Base-by-base conservation (phyloP, 768 basidiomycete species). In the Boletus reticulatus region DNA sequence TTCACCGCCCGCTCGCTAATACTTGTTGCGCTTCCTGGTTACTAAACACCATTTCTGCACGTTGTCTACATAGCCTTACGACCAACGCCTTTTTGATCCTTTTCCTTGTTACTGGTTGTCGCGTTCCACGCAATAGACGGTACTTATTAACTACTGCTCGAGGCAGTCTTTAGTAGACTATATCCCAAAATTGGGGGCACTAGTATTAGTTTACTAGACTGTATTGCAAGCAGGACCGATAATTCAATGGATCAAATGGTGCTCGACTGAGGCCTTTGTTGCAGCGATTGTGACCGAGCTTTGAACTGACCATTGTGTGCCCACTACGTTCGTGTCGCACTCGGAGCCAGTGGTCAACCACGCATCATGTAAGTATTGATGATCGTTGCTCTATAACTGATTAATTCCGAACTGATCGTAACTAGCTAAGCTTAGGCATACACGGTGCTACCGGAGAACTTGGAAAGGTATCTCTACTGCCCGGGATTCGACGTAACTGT, bases 21-120 rank as follows among this genome's bases (percentile, higher is more conserved):
- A 19, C 31, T 43, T 52, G 46, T 66, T 60, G 60, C 19, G 10
- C 42, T 46, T 50, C 44, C 4, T 37, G 46, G 52, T 57, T 57
- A 31, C 50, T 48, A 36, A 66, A 54, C 42, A 44, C 32, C 22
- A 19, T 22, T 39, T 43, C 47, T 51, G 37, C 32, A 55, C 43
- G 39, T 45, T 48, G 31, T 50, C 24, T 53, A 61, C 24, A 39
- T 56, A 36, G 47, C 49, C 9, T 29, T 45, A 13, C 36, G 14
- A 10, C 24, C 47, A 19, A 34, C 50, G 7, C 32, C 46, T 53
- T 47, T 54, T 36, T 41, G 20, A 31, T 20, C 14, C 32, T 43
- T 24, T 22, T 37, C 22, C 24, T 45, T 20, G 27, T 36, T 14
- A 46, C n/a, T 45, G 39, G 31, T 44, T 10, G 5, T 22, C 14